Evolutionary conservation across 495 filamentous ascomycete species (phyloP).

Genomic region (Xylaria curta): DNA sequence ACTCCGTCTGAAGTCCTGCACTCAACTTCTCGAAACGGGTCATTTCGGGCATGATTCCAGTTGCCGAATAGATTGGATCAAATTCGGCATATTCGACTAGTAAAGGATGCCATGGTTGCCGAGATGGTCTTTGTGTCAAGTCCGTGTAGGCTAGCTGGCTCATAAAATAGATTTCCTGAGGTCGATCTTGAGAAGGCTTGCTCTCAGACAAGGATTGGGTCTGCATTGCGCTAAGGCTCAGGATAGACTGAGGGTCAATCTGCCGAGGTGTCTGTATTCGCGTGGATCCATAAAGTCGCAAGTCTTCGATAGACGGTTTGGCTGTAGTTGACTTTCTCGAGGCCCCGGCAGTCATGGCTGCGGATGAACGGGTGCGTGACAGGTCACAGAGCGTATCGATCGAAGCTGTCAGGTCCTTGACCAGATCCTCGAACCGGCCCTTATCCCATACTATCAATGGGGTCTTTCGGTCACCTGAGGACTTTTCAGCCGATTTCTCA

Average conservation of each 20-base stretch:
- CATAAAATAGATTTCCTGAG: slow-evolving; percentile 62
- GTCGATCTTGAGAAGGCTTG: slow-evolving; percentile 29
- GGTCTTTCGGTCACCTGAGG: slow-evolving; percentile 51
- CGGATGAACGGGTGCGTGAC: slow-evolving; percentile 69
- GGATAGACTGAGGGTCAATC: slow-evolving; percentile 55
- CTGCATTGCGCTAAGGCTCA: slow-evolving; percentile 50
- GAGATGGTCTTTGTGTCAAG: slow-evolving; percentile 42
- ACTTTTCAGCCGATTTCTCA: slow-evolving; percentile 44
- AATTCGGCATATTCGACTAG: slow-evolving; percentile 72
- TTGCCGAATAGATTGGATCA: slow-evolving; percentile 67
- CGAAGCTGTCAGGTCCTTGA: slow-evolving; percentile 78
- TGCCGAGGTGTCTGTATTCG: slow-evolving; percentile 61
- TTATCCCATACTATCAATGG: slow-evolving; percentile 63
- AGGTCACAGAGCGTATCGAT: slow-evolving; percentile 92
- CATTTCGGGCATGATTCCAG: slow-evolving; percentile 67
- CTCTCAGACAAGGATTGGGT: slow-evolving; percentile 49
- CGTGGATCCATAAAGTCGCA: slow-evolving; percentile 59
- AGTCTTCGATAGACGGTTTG: slow-evolving; percentile 47
- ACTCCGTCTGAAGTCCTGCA: slow-evolving; percentile 60
- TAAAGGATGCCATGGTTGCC: slow-evolving; percentile 56
- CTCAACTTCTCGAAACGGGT: slow-evolving; percentile 69
- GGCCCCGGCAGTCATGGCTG: slow-evolving; percentile 33
- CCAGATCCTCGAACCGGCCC: slow-evolving; percentile 68
- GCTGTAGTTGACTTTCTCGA: slow-evolving; percentile 35
- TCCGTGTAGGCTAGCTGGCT: slow-evolving; percentile 53